Conservation (phyloP, 495 filamentous ascomycete species). For the Daldinia caldariorum region DNA sequence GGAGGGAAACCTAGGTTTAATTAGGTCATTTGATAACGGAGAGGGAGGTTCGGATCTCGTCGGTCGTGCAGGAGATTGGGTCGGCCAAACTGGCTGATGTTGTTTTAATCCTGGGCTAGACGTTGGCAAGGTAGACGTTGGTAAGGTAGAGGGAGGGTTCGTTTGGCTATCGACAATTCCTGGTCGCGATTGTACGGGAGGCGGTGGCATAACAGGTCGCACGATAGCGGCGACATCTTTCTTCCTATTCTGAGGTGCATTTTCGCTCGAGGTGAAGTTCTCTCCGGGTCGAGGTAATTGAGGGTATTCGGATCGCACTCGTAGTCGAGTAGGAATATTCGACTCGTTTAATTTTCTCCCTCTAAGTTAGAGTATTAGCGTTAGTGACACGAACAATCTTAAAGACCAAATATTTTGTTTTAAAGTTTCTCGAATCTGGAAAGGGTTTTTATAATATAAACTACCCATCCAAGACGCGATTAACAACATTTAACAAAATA, state of each 20-base stretch:
- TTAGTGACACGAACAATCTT: constrained; percentile 19
- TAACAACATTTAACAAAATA: constrained; percentile 25
- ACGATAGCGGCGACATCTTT: constrained; percentile 22
- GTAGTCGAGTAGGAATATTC: constrained; percentile 69
- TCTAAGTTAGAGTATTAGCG: constrained; percentile 56
- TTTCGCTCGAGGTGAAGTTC: constrained; percentile 30
- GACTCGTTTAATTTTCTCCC: constrained; percentile 75
- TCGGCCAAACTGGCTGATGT: constrained; percentile 24
- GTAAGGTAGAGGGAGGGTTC: not conserved
- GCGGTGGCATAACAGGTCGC: constrained; percentile 16
- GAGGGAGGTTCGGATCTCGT: constrained; percentile 4
- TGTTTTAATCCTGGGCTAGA: constrained; percentile 9
- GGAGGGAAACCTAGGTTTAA: constrained; percentile 11
- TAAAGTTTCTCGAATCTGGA: too few relatives aligned
- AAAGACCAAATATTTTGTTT: too few relatives aligned
- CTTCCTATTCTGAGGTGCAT: constrained; percentile 15
- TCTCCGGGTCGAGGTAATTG: constrained; percentile 25
- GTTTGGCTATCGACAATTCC: constrained; percentile 20
- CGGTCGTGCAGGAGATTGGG: constrained; percentile 3
- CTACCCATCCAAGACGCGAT: constrained; percentile 36
- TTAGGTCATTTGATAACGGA: constrained; percentile 9
- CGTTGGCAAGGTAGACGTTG: not conserved
- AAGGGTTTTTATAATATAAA: not conserved
- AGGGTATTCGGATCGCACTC: constrained; percentile 50
- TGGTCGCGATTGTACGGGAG: constrained; percentile 22